Base-by-base conservation (phyloP, 1,139 yeast species). In the Nakaseomyces sp. region DNA sequence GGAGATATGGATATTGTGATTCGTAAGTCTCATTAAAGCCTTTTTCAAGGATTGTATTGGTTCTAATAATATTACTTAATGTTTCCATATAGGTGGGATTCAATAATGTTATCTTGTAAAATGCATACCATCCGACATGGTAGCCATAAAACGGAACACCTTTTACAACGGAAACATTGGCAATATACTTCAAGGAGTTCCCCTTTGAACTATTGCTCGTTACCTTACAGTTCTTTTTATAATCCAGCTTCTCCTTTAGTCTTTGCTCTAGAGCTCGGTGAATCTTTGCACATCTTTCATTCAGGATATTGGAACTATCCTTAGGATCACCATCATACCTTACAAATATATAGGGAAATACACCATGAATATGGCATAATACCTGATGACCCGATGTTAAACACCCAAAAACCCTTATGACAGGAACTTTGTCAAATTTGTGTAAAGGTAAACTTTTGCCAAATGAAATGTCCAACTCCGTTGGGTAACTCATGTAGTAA, bases 91-190 rank as follows among this genome's bases (percentile, higher is more conserved):
- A 76, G 3, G 73, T 60, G 0, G 95, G 94, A 45, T 81, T 79
- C 9, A 83, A 60, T 17, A 87, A 60, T 36, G 77, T 73, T 3
- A 91, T 75, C 58, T 87, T 88, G 55, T 83, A 75, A 57, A 76
- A 83, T 1, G 76, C 66, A 16, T 67, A 57, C 68, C 77, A 74
- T 0, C 88, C 89, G 3, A 78, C 71, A 52, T 77, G 78, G 58
- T 74, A 88, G 0, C 97, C 97, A 60, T 91, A 91, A 43, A 88
- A 81, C 0, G 95, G 91, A 0, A 77, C 70, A 0, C 82, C 96
- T 51, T 79, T 79, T 45, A 94, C 83, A 0, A 86, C 61, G 0
- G 80, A 69, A 0, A 88, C 74, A 42, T 75, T 72, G 0, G 95
- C 86, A 36, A 91, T 72, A 58, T 72, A 84, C 38, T 65, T 65